Conservation (phyloP, 306 rosid species). For the Carpinus fangiana region DNA sequence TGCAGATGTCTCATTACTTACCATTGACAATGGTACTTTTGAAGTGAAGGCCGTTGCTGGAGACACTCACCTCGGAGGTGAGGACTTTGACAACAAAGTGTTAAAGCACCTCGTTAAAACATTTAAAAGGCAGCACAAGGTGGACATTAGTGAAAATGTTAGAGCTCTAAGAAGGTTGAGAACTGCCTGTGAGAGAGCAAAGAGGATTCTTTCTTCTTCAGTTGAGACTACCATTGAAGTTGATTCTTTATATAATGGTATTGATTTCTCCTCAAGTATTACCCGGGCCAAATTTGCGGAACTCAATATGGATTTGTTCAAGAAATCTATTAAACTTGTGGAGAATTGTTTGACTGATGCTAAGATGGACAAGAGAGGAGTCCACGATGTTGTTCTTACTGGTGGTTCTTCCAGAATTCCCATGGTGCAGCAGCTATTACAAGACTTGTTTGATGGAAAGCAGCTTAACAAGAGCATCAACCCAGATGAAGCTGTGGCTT, state of each 20-base stretch:
- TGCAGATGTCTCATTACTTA: slow-evolving; percentile 19
- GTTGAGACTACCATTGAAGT: not conserved
- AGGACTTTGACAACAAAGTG: slow-evolving; percentile 36
- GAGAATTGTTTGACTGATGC: slow-evolving; percentile 24
- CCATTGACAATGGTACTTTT: not conserved
- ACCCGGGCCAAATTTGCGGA: slow-evolving; percentile 25
- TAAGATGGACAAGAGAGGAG: slow-evolving; percentile 19
- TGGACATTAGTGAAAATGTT: slow-evolving; percentile 16
- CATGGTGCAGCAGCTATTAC: slow-evolving; percentile 17
- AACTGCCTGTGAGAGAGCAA: slow-evolving; percentile 19
- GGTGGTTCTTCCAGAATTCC: slow-evolving; percentile 35
- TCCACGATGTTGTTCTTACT: slow-evolving; percentile 27
- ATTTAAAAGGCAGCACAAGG: slow-evolving; percentile 17
- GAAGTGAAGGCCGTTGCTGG: slow-evolving; percentile 31
- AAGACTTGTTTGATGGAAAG: slow-evolving; percentile 25
- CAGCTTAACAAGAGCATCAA: slow-evolving; percentile 31
- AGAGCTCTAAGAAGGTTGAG: slow-evolving; percentile 10
- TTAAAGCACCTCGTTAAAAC: slow-evolving; percentile 3
- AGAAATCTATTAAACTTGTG: slow-evolving; percentile 20
- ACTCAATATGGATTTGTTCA: slow-evolving; percentile 28
- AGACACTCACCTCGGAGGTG: slow-evolving; percentile 39
- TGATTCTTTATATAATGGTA: slow-evolving; percentile 11
- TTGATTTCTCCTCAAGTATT: slow-evolving; percentile 19
- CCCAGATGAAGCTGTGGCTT: slow-evolving; percentile 28
- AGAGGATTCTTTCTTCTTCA: slow-evolving; percentile 6